A percentile compares a stretch with the other conserved stretches of the same genome.
phyloP scores from a whole-genome alignment of 2,329 filamentous ascomycete species.

The Aspergillus transmontanensis region DNA sequence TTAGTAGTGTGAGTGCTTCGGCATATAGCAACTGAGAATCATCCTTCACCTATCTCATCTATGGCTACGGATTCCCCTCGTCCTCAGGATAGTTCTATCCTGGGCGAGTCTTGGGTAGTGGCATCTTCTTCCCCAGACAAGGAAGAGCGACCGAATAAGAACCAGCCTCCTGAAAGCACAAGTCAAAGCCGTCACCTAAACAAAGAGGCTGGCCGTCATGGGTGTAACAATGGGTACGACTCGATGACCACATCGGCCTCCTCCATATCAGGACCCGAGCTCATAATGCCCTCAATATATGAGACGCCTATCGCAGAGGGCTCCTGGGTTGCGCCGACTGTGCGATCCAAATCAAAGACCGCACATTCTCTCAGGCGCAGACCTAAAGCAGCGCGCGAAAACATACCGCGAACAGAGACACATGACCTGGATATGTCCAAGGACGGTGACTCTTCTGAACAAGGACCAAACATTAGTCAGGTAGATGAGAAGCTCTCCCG shows the following conservation, averaged over 20 bases:
- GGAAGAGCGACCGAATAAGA: conserved; percentile 6
- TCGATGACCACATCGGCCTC: conserved; percentile 30
- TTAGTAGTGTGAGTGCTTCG: neutral
- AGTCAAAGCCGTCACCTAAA: conserved; percentile 15
- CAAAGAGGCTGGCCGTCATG: conserved; percentile 9
- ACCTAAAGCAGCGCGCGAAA: conserved; percentile 18
- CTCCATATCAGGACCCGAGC: conserved; percentile 38
- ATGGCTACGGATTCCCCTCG: conserved; percentile 13
- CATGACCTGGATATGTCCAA: neutral
- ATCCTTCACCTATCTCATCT: neutral
- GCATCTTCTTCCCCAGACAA: conserved; percentile 25
- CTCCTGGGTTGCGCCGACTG: conserved; percentile 35
- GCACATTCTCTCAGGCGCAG: conserved; percentile 25
- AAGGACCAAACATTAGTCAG: neutral
- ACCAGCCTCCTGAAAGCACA: neutral
- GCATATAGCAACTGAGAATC: neutral
- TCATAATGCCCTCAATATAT: conserved; percentile 45
- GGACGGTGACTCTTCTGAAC: neutral
- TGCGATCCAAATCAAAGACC: conserved; percentile 20
- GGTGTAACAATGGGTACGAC: conserved; percentile 19
- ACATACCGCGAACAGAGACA: conserved; percentile 2
- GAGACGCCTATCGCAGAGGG: conserved; percentile 35
- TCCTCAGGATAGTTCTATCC: conserved; percentile 18
- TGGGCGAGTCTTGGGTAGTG: conserved; percentile 44
- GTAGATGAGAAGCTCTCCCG: neutral